Evolutionary conservation across 192 early-diverging fungal species (phyloP).

Genomic region (Dimargaris xerosporica): DNA sequence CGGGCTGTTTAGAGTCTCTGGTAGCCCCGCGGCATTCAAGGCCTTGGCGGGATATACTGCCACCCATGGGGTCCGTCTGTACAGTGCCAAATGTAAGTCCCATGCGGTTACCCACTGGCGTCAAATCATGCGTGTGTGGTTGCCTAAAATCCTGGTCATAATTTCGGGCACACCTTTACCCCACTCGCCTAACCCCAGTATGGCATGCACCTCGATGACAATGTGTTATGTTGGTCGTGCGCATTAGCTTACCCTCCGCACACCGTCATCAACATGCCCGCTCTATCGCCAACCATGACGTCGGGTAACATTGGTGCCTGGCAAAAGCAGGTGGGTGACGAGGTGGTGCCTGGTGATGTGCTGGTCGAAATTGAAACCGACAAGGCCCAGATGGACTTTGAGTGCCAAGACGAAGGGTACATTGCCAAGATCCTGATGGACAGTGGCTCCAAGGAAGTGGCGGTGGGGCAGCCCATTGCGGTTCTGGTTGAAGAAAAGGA

Average conservation of each 20-base stretch:
- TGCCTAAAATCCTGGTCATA: too few species aligned
- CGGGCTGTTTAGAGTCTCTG: too few species aligned
- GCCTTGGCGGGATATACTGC: background rate
- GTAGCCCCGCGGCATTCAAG: background rate
- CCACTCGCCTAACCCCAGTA: too few species aligned
- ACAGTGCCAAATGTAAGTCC: constrained; percentile 29
- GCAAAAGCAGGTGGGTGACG: constrained; percentile 86
- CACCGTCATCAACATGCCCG: constrained; percentile 78
- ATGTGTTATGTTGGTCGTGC: too few species aligned
- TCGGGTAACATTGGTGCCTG: constrained; percentile 86
- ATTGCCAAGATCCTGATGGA: constrained; percentile 84
- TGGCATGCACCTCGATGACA: too few species aligned
- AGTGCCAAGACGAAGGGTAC: constrained; percentile 92
- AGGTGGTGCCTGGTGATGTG: constrained; percentile 78
- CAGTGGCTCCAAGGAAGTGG: constrained; percentile 74
- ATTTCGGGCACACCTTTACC: too few species aligned
- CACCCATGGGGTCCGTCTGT: constrained; percentile 18
- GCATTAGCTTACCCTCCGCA: constrained; percentile 43
- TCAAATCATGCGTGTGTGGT: background rate
- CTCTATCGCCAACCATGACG: constrained; percentile 94
- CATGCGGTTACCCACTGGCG: background rate
- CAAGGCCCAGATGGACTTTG: constrained; percentile 98
- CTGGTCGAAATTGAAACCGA: constrained; percentile 94
- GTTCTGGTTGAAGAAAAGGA: constrained; percentile 81
- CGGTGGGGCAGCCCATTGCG: constrained; percentile 75